Base-by-base conservation (phyloP, 2,329 filamentous ascomycete genomes). In the Ilyonectria destructans region DNA sequence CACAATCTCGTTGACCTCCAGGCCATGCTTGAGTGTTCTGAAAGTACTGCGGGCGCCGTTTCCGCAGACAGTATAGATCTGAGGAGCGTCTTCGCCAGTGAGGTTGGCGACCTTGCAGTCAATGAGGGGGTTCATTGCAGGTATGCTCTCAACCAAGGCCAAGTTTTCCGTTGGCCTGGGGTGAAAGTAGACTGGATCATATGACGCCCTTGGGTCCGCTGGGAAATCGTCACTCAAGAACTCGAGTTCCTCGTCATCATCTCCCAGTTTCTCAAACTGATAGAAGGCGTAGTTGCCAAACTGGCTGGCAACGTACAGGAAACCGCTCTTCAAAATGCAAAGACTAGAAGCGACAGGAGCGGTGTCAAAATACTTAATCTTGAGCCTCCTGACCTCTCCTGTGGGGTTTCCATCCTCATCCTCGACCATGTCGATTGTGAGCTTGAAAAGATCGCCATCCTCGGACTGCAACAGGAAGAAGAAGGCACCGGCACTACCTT, bases 361-460 rank as follows among this genome's bases (percentile, higher is more conserved):
- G 0, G 96, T 99, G 77, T 99, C 96, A 75, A 98, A 99, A 81
- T 98, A 99, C 80, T 98, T 98, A 82, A 99, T 93, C 80, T 94
- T 96, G 65, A 99, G 85, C 66, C 91, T 88, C 75, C 89, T 89
- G 2, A 98, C 95, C 77, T 96, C 93, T 33, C 93, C 92, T 1
- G 93, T 96, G 1, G 91, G 86, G 67, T 94, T 91, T 13, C 92
- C 94, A 54, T 93, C 89, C 1, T 92, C 89, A 74, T 97, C 93
- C 74, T 95, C 92, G 10, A 91, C 88, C 91, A 98, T 96, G 71
- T 98, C 95, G 68, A 99, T 91, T 0, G 92, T 98, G 57, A 98
- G 89, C 80, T 98, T 98, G 87, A 99, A 98, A 7, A 99, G 86
- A 80, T 99, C 97, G n/a, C 96, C 96, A 79, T 99, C 97, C 65